These are phyloP conservation scores for Podaxis pistillaris DNA, from an alignment of 768 basidiomycete genomes.

Conservation along the genomic window DNA sequence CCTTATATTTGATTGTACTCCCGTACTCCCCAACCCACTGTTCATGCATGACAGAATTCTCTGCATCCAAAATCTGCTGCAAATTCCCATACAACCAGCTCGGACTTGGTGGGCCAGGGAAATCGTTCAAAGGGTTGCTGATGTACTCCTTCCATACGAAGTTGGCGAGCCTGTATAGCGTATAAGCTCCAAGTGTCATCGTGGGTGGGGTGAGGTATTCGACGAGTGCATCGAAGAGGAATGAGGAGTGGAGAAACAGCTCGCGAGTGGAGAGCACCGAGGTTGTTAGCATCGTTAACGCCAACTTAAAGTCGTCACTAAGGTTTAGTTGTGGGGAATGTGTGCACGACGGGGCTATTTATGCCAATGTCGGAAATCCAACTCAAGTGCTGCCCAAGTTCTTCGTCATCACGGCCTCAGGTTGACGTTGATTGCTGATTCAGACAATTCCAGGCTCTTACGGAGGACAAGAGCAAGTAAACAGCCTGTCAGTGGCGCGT, in stretches of 20 bases:
- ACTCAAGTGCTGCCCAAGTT: too few species aligned
- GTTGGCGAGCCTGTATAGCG: conserved; percentile 27
- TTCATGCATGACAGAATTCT: conserved; percentile 32
- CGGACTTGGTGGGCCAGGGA: conserved; percentile 49
- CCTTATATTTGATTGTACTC: conserved; percentile 40
- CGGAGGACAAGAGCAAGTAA: too few species aligned
- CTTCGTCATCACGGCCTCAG: too few species aligned
- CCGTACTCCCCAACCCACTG: conserved; percentile 50
- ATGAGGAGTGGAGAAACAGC: neutral
- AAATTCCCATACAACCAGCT: conserved; percentile 51
- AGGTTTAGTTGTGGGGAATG: too few species aligned
- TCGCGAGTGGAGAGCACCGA: neutral
- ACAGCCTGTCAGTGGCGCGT: too few species aligned
- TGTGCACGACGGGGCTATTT: too few species aligned
- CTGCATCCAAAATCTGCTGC: conserved; percentile 38
- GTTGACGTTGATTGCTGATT: too few species aligned
- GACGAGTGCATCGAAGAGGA: conserved; percentile 6
- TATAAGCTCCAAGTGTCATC: conserved; percentile 25
- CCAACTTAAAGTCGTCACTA: too few species aligned
- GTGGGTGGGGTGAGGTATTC: conserved; percentile 22
- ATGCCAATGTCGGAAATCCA: too few species aligned
- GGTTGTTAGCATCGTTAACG: neutral
- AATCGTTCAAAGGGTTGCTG: conserved; percentile 40
- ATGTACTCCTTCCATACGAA: conserved; percentile 30
- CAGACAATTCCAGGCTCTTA: too few species aligned